Evolutionary conservation across 345 rosid species (phyloP), one percentile per base, ranked within the genome.

Genomic region (Turnera subulata): DNA sequence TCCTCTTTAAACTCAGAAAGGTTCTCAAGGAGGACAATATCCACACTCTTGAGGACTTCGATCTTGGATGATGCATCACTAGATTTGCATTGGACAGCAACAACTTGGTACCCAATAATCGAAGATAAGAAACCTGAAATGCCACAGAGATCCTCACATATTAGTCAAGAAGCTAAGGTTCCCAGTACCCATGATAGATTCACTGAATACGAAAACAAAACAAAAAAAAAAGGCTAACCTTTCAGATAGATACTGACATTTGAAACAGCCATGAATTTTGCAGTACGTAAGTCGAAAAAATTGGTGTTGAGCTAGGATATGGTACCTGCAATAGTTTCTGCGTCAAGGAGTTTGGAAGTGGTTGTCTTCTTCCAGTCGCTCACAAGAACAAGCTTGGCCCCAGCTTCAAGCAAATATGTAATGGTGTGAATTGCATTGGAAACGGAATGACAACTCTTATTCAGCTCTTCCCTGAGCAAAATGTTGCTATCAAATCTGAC

Each of bases 401-500:
- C 79, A 47, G 73, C 63, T 77, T 63, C 76, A 46, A 52, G 63
- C 50, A 82, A 66, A 72, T 82, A 80, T 54, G 61, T 65, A 51
- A 85, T 67, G 20, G 82, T 85, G 63, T 38, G 46, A 68, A 82
- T 43, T 37, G 88, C 78, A 56, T 32, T 61, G 1, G 69, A 78
- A 42, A 67, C 65, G 42, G 76, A 67, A 19, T 14, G 65, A 43
- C 68, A 73, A 43, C 64, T 69, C 55, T 15, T 62, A 60, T 73
- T 75, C 46, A 51, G 56, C 20, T 71, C 73, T 66, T 78, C 76
- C 15, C 40, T 55, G 37, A 85, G 75, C 63, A 85, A 65, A 59
- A 73, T 52, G 63, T 64, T 42, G 44, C 78, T 70, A 63, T 85
- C 92, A 67, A 85, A 82, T 61, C 88, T 85, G 65, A 85, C 84